A percentile compares a stretch with the other conserved stretches of the same genome.
These are phyloP conservation scores for Schizophyllum commune DNA, from an alignment of 1,284 basidiomycete genomes.

Conservation along the genomic window DNA sequence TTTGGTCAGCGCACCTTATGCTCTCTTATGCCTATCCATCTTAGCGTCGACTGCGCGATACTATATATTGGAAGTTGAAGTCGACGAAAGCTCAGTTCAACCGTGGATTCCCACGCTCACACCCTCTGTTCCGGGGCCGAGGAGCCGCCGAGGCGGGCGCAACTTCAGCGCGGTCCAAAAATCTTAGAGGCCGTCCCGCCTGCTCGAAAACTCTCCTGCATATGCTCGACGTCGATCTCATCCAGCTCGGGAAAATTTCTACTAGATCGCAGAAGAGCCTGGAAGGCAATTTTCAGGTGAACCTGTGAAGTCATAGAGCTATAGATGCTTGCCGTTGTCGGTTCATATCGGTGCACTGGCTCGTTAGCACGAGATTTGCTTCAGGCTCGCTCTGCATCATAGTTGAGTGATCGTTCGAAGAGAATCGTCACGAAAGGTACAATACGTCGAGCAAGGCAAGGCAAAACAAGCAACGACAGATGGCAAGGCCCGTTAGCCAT, in stretches of 20 bases:
- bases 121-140: background rate
- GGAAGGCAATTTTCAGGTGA: background rate
- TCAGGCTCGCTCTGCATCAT: background rate
- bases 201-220: background rate
- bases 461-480: background rate
- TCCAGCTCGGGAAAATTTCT: background rate
- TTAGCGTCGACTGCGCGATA: background rate
- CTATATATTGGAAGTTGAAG: background rate
- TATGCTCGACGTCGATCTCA: background rate
- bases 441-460: background rate
- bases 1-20: background rate
- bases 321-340: too few species aligned
- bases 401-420: background rate
- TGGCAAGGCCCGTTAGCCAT: background rate
- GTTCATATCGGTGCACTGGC: background rate
- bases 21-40: background rate
- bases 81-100: background rate
- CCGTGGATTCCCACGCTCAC: background rate
- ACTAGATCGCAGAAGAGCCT: background rate
- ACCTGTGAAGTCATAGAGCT: too few species aligned
- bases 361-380: background rate
- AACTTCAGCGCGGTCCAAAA: background rate
- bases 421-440: background rate
- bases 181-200: background rate
- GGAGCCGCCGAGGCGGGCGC: background rate